Conservation (phyloP, 176 grass and related monocot species). For the Rhynchospora breviuscula region DNA sequence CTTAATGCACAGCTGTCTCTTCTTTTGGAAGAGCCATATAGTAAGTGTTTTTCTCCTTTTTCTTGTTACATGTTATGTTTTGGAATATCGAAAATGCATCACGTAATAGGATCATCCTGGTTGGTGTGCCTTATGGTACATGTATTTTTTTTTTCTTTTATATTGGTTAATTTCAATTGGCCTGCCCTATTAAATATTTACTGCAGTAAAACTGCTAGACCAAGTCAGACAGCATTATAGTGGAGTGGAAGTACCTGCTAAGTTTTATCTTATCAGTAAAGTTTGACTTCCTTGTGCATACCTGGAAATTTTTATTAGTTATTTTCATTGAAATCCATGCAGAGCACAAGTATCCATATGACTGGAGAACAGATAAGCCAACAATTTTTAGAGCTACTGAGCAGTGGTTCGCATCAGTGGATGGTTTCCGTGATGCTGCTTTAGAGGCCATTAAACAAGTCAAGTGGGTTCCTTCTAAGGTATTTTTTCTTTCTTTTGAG, state of each 20-base stretch:
- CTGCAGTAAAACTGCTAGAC: background rate
- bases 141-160: background rate
- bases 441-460: slow-evolving; percentile 90
- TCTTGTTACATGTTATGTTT: background rate
- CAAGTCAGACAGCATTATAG: background rate
- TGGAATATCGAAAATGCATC: background rate
- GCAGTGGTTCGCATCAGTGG: slow-evolving; percentile 98
- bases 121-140: background rate
- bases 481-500: slow-evolving; percentile 25
- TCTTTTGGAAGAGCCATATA: slow-evolving; percentile 87
- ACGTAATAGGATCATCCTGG: background rate
- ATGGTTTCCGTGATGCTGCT: slow-evolving; percentile 86
- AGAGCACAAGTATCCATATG: slow-evolving; percentile 99
- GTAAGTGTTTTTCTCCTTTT: slow-evolving; percentile 44
- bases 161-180: background rate
- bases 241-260: background rate
- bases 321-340: background rate
- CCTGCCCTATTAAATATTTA: background rate
- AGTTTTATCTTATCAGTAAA: background rate
- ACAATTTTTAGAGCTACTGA: slow-evolving; percentile 96
- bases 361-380: slow-evolving; percentile 98
- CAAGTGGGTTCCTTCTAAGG: slow-evolving; percentile 87
- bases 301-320: background rate
- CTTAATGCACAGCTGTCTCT: slow-evolving; percentile 63
- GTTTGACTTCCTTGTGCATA: background rate